phyloP scores from a whole-genome alignment of 495 filamentous ascomycete species.

The Neurospora pannonica region DNA sequence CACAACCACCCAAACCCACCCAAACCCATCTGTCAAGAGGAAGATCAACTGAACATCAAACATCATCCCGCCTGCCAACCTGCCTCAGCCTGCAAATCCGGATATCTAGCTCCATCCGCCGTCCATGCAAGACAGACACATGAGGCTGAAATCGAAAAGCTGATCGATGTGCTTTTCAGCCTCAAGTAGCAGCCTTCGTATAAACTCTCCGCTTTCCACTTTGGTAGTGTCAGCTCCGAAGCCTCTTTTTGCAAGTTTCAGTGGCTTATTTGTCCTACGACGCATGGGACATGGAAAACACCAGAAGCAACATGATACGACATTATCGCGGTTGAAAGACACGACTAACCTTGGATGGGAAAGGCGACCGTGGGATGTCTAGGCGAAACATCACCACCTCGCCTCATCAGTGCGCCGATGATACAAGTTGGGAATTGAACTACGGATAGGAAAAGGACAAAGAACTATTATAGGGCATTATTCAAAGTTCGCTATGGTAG shows the following conservation, averaged over 20 bases:
- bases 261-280: not conserved
- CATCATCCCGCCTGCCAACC: not conserved
- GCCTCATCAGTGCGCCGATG: too few relatives aligned
- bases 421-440: too few relatives aligned
- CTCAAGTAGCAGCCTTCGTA: not conserved
- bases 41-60: not conserved
- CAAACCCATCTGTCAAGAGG: not conserved
- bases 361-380: not conserved
- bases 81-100: not conserved
- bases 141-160: not conserved
- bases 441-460: too few relatives aligned
- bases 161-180: not conserved
- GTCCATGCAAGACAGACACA: too few relatives aligned
- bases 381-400: not conserved
- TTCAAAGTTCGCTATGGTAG: not conserved
- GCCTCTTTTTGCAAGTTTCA: not conserved
- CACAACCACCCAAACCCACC: not conserved
- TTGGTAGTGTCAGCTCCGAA: not conserved
- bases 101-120: not conserved
- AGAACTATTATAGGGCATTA: too few relatives aligned
- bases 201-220: not conserved
- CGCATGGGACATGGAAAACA: not conserved
- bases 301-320: not conserved
- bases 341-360: not conserved
- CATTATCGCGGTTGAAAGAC: not conserved